A percentile compares a stretch with the other conserved stretches of the same genome.
Evolutionary conservation across 495 filamentous ascomycete species (phyloP).

Genomic region (Penicillium steckii): DNA sequence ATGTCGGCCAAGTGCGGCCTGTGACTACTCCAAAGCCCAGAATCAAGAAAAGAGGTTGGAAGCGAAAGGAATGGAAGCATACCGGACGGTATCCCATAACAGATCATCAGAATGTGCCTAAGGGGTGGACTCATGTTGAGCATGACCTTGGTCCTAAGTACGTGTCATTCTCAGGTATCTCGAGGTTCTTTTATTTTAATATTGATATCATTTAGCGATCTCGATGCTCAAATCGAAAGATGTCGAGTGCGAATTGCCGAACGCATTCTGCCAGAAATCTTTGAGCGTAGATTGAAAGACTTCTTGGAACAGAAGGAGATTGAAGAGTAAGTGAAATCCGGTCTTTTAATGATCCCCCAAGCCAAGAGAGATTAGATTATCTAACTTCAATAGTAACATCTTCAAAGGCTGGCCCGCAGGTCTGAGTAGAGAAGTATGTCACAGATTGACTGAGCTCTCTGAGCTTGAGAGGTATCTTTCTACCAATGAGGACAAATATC

Average conservation of each 20-base stretch:
- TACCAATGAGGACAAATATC: background rate
- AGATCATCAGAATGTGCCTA: background rate
- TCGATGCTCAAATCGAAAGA: constrained; percentile 12
- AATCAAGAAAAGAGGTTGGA: background rate
- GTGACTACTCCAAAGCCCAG: background rate
- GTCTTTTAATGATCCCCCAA: background rate
- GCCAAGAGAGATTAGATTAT: too few species aligned
- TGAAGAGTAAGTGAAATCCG: background rate
- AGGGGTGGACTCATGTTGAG: constrained; percentile 7
- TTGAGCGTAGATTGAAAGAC: background rate
- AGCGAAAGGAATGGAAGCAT: background rate
- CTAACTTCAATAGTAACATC: too few species aligned
- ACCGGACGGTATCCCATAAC: background rate
- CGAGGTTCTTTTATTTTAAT: too few species aligned
- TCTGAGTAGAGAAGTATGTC: too few species aligned
- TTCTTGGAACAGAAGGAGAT: background rate
- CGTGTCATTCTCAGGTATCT: too few species aligned
- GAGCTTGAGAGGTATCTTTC: too few species aligned
- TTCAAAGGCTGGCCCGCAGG: too few species aligned
- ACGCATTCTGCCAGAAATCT: constrained; percentile 14
- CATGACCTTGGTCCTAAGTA: constrained; percentile 10
- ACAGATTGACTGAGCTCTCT: too few species aligned
- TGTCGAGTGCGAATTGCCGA: constrained; percentile 8
- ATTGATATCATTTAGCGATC: constrained; percentile 5
- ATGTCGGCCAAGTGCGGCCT: background rate